Evolutionary conservation across 2,329 filamentous ascomycete genomes (phyloP).

Genomic region (Rhynchosporium graminicola): DNA sequence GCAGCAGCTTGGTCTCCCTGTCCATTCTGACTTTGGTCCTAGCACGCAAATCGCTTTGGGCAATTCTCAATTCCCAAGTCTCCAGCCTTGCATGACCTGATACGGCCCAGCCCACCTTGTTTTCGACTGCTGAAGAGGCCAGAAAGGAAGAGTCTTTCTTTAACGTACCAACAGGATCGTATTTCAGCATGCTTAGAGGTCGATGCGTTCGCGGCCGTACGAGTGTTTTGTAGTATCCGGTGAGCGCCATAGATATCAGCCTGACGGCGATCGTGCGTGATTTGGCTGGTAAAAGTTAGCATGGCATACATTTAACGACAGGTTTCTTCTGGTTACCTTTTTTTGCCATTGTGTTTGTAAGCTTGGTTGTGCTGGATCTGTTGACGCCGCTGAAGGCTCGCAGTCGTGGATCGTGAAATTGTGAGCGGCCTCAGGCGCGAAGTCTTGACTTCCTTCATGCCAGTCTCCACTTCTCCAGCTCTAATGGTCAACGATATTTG

Average conservation of each 20-base stretch:
- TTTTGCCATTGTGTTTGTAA: slow-evolving; percentile 25
- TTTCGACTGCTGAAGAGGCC: neutral
- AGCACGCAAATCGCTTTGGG: neutral
- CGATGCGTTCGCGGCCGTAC: slow-evolving; percentile 76
- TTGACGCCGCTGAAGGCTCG: neutral
- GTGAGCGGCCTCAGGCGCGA: neutral
- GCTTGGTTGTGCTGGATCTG: slow-evolving; percentile 3
- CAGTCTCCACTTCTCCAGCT: too few relatives aligned
- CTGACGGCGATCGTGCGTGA: slow-evolving; percentile 91
- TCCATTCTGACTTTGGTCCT: neutral
- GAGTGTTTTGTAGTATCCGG: slow-evolving; percentile 94
- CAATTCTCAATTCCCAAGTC: too few relatives aligned
- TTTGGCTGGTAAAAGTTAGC: slow-evolving; percentile 52
- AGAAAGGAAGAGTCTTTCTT: neutral
- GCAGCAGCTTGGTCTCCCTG: neutral
- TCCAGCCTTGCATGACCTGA: neutral
- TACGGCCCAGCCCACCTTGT: neutral
- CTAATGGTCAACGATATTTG: too few relatives aligned
- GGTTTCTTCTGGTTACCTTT: slow-evolving; percentile 12
- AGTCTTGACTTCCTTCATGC: too few relatives aligned
- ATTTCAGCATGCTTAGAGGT: slow-evolving; percentile 97
- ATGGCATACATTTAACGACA: neutral
- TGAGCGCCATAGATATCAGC: slow-evolving; percentile 97
- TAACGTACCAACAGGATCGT: slow-evolving; percentile 82
- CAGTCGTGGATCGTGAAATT: neutral